Evolutionary conservation across 768 basidiomycete species (phyloP), one percentile per base, ranked within the genome.

Genomic region (Amanita rubescens): DNA sequence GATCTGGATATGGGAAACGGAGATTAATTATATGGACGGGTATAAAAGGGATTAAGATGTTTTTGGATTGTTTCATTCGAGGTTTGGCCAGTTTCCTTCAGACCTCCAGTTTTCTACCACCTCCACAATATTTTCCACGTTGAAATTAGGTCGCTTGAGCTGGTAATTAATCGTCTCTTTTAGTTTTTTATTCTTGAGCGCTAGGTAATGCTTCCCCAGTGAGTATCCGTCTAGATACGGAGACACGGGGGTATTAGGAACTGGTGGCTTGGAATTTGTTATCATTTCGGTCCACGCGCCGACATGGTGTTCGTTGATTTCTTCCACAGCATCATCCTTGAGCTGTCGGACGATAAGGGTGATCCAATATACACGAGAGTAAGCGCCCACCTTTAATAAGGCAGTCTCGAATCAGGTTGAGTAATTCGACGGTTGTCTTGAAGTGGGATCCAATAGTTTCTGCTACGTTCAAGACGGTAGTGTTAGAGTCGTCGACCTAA

Each of bases 291-390:
- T 87, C 91, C 91, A 94, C 10, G 79, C 82, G 49, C 78, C 73
- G 30, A 90, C 86, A 62, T 94, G 90, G 45, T 82, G 79, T 62
- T 91, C 89, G 62, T 92, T 93, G 62, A 90, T 87, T 46, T 90
- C 87, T 62, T 91, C 87, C 6, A 90, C 78, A 37, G 78, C 66
- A 57, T 90, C 87, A 51, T 88, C 84, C 24, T 80, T 73, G 59
- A 87, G 70, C 84, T 89, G 27, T 4, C 27, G 27, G 27, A 60
- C 9, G 44, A 37, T 49, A 51, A 19, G 49, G 27, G 51, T 27
- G 39, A 49, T 49, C 15, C 7, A 8, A 30, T 30, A 47, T 14
- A 14, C 48, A 19, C 14, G 27, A 49, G 17, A 49, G 19, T n/a
- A 53, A n/a, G 11, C 37, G 61, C 67, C 33, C 55, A 82, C 89